phyloP scores from a whole-genome alignment of 192 early-diverging fungal genomes.

The Mycoemilia scoparia region DNA sequence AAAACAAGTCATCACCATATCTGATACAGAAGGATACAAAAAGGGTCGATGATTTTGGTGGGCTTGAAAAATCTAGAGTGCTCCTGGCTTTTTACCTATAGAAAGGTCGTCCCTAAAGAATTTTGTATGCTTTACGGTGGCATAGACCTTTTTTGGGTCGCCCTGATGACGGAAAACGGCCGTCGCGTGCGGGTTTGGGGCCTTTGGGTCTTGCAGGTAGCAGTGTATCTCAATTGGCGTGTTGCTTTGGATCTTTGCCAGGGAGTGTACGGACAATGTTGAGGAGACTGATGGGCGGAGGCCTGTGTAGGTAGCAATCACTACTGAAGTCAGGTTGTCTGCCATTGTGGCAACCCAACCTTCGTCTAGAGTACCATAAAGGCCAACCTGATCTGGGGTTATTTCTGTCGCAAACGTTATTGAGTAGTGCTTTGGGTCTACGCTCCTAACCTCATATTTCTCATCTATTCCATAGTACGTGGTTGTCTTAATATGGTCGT shows the following conservation, averaged over 20 bases:
- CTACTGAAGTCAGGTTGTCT: constrained; percentile 17
- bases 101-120: constrained; percentile 9
- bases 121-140: constrained; percentile 12
- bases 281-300: constrained; percentile 16
- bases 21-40: too few species aligned
- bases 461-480: too few species aligned
- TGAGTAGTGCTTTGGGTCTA: too few species aligned
- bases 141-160: constrained; percentile 9
- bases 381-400: too few species aligned
- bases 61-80: too few species aligned
- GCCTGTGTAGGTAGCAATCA: constrained; percentile 9
- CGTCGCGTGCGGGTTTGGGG: constrained; percentile 5
- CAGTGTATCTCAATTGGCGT: constrained; percentile 10
- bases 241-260: constrained; percentile 4
- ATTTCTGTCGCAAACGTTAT: too few species aligned
- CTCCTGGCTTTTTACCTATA: too few species aligned
- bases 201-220: neutral
- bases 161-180: constrained; percentile 7
- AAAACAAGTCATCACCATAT: too few species aligned
- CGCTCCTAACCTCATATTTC: too few species aligned
- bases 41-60: too few species aligned
- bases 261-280: constrained; percentile 10
- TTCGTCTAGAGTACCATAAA: constrained; percentile 21
- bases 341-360: constrained; percentile 13
- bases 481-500: too few species aligned